Conservation (phyloP, 148 eudicot genomes). For the Arctostaphylos glauca region DNA sequence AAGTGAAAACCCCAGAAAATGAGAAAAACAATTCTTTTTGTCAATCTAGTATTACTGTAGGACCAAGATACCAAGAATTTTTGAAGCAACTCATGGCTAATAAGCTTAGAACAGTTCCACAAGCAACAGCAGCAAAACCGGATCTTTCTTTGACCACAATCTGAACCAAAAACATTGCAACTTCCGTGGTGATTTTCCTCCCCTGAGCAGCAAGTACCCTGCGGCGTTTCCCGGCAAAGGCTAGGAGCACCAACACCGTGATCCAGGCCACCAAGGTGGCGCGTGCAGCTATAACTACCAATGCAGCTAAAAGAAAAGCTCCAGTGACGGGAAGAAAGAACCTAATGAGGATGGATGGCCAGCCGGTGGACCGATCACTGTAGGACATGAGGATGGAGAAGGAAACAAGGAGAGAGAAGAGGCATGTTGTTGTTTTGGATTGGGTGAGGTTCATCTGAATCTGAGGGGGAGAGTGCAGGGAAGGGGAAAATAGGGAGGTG, state of each 20-base stretch:
- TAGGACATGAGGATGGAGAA: conserved; percentile 11
- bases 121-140: conserved; percentile 36
- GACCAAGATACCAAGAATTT: not conserved
- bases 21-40: not conserved
- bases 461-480: not conserved
- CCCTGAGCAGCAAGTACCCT: conserved; percentile 57
- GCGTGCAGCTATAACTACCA: conserved; percentile 43
- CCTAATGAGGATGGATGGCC: not conserved
- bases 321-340: not conserved
- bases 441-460: conserved; percentile 1
- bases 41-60: not conserved
- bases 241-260: conserved; percentile 61
- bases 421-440: conserved; percentile 14
- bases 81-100: conserved; percentile 33
- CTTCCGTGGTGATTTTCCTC: conserved; percentile 60
- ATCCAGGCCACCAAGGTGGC: conserved; percentile 66
- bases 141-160: conserved; percentile 45
- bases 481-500: not conserved
- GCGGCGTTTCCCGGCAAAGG: conserved; percentile 68
- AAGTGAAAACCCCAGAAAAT: not conserved
- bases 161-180: conserved; percentile 37
- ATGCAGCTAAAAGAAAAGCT: conserved; percentile 13
- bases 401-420: conserved; percentile 17
- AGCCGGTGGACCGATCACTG: not conserved
- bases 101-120: conserved; percentile 44